Base-by-base conservation (phyloP, 2,329 filamentous ascomycete species). In the Pseudogymnoascus sp. region DNA sequence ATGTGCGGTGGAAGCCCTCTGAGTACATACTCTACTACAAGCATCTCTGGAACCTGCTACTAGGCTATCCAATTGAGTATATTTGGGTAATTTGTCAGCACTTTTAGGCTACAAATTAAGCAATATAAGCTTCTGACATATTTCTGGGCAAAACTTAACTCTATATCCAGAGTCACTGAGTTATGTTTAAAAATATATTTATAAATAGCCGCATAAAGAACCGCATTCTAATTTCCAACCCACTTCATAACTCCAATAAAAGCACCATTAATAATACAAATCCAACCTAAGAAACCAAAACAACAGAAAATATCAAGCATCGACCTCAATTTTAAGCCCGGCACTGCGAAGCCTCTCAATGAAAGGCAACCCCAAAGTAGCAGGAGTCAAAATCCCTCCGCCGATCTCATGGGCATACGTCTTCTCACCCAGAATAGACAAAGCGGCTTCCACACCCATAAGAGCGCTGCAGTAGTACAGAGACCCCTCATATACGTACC, bases 371-470 rank as follows among this genome's bases (percentile, higher is more conserved):
- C 79, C 80, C 65, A 82, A 63, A 33, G 73, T 76, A 19, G 78
- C 77, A 19, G 80, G 74, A 1, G 80, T 82, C 16, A 81, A 72
- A 47, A 81, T 74, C 4, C 80, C 80, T 19, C 76, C 75, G 1
- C 76, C 73, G 19, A 78, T 74, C 26, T 74, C 72, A 62, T 74
- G 74, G 63, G 71, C 75, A 19, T 78, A 70, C 47, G 75, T 72
- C 38, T 76, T 72, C 64, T 78, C 76, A n/a, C 76, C 72, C 19
- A 64, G 24, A 42, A 64, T 13, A 2, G 62, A 21, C 26, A 35
- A 29, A 56, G 63, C 63, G 19, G 63, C 63, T 14, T 64, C 63
- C 40, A 64, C 44, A 1, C 63, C 61, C 63, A 64, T 64, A 26
- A n/a, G 10, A n/a, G 63, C 61, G 24, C 60, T 62, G 16, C 60